Base-by-base conservation (phyloP, 352 stramenopile species). In the Peronospora farinosa region DNA sequence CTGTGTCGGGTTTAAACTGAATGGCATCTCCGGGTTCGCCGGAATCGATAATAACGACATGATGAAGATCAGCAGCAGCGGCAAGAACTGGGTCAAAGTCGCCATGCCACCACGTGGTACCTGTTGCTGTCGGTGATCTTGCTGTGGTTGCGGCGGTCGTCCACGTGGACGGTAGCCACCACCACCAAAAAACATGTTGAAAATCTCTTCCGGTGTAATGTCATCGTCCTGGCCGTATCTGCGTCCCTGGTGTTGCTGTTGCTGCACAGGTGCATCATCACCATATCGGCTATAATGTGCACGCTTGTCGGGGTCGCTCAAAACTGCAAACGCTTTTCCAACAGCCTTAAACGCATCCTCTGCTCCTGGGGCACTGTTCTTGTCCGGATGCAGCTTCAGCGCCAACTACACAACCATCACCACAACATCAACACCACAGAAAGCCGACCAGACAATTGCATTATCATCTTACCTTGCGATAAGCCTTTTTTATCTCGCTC, bases 331-430 rank as follows among this genome's bases (percentile, higher is more conserved):
- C 10, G 96, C 96, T 28, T 97, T 89, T 48, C 84, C 84, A 3
- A 94, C 84, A 2, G 84, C 92, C 71, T 99, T 99, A 74, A 99
- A 98, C 23, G 96, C 96, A 56, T 98, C 96, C 61, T 98, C 96
- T 4, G 96, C 94, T 33, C 95, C 86, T 0, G 94, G 95, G 0
- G 95, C 95, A 10, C 84, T 95, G 72, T 99, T 99, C 71, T 96
- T 96, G 60, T 96, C 87, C 0, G 87, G 87, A 61, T 96, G 87
- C 7, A 95, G 60, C 58, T 94, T 95, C 7, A 95, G 58, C 15
- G 87, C 87, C 35, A 95, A 69, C 81, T 95, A 65, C n/a, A 58
- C 3, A 53, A 52, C 2, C 50, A 57, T 10, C 40, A 42, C 27
- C 13, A 57, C 15, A 12, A 42, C 2, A 31, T 55, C 31, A 60